These are phyloP conservation scores for Gelatoporia subvermispora DNA, from an alignment of 768 basidiomycete species.

Conservation along the genomic window DNA sequence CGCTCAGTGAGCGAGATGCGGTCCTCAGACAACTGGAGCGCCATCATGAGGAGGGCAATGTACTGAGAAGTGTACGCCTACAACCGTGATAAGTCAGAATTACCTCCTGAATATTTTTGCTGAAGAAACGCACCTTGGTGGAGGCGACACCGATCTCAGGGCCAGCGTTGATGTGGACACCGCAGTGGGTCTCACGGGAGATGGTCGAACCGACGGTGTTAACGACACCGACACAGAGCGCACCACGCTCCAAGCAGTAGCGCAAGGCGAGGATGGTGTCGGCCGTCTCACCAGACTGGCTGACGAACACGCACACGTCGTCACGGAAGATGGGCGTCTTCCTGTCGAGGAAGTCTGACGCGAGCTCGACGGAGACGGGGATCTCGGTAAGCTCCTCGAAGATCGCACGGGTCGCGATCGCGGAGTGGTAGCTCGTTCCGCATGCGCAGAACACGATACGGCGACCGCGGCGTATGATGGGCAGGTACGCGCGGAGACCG, in stretches of 20 bases:
- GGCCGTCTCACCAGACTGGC: slow-evolving; percentile 97
- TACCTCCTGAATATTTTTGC: neutral
- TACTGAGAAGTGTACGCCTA: slow-evolving; percentile 99
- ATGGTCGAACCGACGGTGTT: slow-evolving; percentile 98
- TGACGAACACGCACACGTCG: slow-evolving; percentile 93
- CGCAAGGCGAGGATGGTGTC: slow-evolving; percentile 95
- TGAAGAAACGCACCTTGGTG: slow-evolving; percentile 64
- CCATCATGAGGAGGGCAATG: slow-evolving; percentile 96
- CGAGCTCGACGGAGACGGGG: slow-evolving; percentile 93
- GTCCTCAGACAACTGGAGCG: slow-evolving; percentile 97
- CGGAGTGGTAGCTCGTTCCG: slow-evolving; percentile 97
- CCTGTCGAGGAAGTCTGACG: slow-evolving; percentile 96
- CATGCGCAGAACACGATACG: slow-evolving; percentile 98
- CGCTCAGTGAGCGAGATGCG: slow-evolving; percentile 89
- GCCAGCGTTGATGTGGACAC: slow-evolving; percentile 99
- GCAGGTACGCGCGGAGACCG: slow-evolving; percentile 91
- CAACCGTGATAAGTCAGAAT: slow-evolving; percentile 1
- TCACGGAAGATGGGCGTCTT: slow-evolving; percentile 99
- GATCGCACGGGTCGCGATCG: slow-evolving; percentile 92
- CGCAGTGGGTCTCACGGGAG: slow-evolving; percentile 97
- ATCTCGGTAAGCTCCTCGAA: slow-evolving; percentile 99
- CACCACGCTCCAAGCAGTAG: slow-evolving; percentile 95
- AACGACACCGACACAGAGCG: slow-evolving; percentile 94
- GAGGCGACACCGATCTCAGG: slow-evolving; percentile 99
- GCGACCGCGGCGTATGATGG: slow-evolving; percentile 91